Evolutionary conservation across 192 early-diverging fungal species (phyloP), one percentile per base, ranked within the genome.

Genomic region (Ambispora gerdemannii): DNA sequence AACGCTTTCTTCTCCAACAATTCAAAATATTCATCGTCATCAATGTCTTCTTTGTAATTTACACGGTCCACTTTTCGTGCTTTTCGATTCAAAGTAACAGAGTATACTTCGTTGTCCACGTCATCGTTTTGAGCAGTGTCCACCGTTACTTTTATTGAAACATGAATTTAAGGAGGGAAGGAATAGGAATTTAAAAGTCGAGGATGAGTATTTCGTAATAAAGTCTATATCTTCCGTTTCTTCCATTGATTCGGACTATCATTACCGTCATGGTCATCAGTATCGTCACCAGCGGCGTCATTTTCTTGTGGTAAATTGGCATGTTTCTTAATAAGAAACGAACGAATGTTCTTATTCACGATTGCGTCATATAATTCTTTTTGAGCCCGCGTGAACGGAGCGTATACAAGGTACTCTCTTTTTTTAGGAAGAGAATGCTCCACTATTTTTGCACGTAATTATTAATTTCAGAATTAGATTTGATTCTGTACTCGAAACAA

Each of bases 381-480:
- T 78, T 93, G 91, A 50, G 83, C 56, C 3, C 81, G 80, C 0
- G 90, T 88, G 65, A 92, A 77, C 0, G 92, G 92, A 19, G 86
- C 88, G 55, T 92, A 89, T 3, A 98, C 72, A 7, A 96, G 70
- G 62, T 93, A 91, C 78, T 97, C 95, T 50, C 89, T 88, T 78
- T 98, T 98, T 71, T 88, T 91, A 19, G 97, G 97, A 70, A 98
- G 70, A 20, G 84, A 79, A 51, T 90, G 83, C 63, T 95, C 95
- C 1, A 98, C 95, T 88, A 83, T 68, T 55, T n/a, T 2, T n/a
- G 28, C 3, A 7, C 13, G 0, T 4, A 55, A 33, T 8, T 10
- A 34, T 50, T 50, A 10, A 72, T 33, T 19, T 50, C 3, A 22
- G 32, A 50, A 1, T 50, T 25, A 36, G 33, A 11, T 35, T 63